Evolutionary conservation across 768 basidiomycete genomes (phyloP).

Genomic region (Macrolepiota dolichaula): DNA sequence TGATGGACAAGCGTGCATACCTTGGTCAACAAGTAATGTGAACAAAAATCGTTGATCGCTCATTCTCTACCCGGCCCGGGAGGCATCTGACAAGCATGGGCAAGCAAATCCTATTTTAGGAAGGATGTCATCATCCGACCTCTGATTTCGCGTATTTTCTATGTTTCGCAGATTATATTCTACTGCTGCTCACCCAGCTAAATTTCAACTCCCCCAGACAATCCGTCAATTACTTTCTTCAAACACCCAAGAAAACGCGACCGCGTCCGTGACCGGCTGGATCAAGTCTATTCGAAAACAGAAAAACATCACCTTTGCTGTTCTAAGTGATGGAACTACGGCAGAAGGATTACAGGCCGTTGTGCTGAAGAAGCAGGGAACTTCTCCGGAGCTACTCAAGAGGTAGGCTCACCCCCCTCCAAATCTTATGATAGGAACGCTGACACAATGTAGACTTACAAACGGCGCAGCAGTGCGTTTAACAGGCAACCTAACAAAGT

Average conservation of each 20-base stretch:
- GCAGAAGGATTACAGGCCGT: conserved; percentile 76
- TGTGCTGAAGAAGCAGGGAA: conserved; percentile 41
- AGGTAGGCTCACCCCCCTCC: conserved; percentile 18
- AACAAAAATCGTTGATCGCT: conserved; percentile 1
- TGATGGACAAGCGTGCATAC: neutral
- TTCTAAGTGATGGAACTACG: conserved; percentile 79
- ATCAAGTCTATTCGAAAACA: conserved; percentile 82
- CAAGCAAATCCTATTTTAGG: neutral
- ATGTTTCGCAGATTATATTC: conserved; percentile 10
- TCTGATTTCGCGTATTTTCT: neutral
- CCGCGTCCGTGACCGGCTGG: conserved; percentile 70
- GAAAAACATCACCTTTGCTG: conserved; percentile 85
- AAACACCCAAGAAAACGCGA: neutral
- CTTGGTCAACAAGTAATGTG: neutral
- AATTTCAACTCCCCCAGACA: conserved; percentile 14
- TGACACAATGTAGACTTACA: conserved; percentile 31
- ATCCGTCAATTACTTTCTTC: conserved; percentile 9
- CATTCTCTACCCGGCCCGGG: neutral
- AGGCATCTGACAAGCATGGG: neutral
- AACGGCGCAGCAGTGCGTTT: conserved; percentile 39
- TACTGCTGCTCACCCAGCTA: conserved; percentile 2
- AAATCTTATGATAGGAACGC: conserved; percentile 17
- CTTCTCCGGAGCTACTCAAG: conserved; percentile 22
- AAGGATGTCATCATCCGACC: neutral
- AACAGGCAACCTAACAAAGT: conserved; percentile 40